Percentiles rank a stretch among this genome's conserved stretches.
Evolutionary conservation across 805 yeast species (phyloP).

Genomic region (Henningerozyma blattae): DNA sequence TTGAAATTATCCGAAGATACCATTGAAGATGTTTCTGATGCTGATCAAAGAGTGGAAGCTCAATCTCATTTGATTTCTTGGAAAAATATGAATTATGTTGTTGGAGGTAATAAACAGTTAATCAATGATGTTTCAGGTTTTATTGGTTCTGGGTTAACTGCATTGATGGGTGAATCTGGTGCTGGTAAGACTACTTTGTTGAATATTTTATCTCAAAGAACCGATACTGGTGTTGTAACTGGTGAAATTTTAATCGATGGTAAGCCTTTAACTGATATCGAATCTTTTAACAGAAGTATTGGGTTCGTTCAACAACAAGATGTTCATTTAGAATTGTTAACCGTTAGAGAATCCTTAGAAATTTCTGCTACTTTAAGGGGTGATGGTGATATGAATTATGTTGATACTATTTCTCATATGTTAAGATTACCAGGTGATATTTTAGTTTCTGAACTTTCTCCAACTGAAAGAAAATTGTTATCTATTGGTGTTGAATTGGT

Average conservation of each 20-base stretch:
- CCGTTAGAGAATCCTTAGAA: conserved; percentile 58
- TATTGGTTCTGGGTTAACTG: conserved; percentile 55
- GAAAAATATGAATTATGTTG: conserved; percentile 48
- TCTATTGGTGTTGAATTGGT: conserved; percentile 56
- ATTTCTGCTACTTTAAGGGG: conserved; percentile 52
- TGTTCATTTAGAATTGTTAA: conserved; percentile 46
- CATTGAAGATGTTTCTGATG: background rate
- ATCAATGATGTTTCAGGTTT: conserved; percentile 45
- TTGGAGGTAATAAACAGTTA: conserved; percentile 25
- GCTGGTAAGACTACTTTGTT: conserved; percentile 67
- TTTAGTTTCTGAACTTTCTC: conserved; percentile 50
- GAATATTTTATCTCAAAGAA: conserved; percentile 53
- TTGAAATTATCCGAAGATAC: background rate
- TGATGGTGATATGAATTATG: conserved; percentile 47
- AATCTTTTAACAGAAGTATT: conserved; percentile 42
- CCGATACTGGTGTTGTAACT: conserved; percentile 47
- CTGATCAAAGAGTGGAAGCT: conserved; percentile 2
- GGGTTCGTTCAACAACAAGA: conserved; percentile 71
- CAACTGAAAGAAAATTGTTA: conserved; percentile 46
- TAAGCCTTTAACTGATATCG: conserved; percentile 29
- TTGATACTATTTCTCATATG: conserved; percentile 28
- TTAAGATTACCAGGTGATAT: conserved; percentile 51
- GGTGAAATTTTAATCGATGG: conserved; percentile 54
- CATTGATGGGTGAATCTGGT: conserved; percentile 60
- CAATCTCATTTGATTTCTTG: conserved; percentile 44